These are phyloP conservation scores for Alternaria angustiovoidea DNA, from an alignment of 2,329 filamentous ascomycete species.

Conservation along the genomic window DNA sequence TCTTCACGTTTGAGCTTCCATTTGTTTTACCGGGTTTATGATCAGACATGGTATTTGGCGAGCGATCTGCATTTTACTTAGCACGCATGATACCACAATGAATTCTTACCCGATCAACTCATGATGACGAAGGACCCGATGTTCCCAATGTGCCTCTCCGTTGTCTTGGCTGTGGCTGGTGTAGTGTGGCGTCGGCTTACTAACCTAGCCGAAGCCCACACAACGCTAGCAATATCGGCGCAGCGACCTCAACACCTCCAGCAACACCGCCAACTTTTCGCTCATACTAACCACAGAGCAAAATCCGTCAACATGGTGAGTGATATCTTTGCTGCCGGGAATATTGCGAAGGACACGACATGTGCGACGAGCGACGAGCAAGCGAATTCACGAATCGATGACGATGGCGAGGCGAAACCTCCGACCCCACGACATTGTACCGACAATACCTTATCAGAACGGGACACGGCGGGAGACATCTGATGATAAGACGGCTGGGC, in stretches of 20 bases:
- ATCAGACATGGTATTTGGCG: background rate
- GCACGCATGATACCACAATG: constrained; percentile 43
- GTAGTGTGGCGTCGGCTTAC: constrained; percentile 26
- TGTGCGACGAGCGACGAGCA: constrained; percentile 45
- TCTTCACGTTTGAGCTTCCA: constrained; percentile 5
- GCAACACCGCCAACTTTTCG: constrained; percentile 47
- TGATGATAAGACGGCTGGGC: background rate
- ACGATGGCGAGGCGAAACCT: constrained; percentile 31
- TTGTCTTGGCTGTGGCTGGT: constrained; percentile 23
- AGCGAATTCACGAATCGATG: constrained; percentile 28
- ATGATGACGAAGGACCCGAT: background rate
- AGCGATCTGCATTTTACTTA: constrained; percentile 11
- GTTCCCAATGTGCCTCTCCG: background rate
- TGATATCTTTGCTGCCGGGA: constrained; percentile 9
- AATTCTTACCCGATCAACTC: background rate
- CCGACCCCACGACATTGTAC: constrained; percentile 17
- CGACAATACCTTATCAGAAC: constrained; percentile 1
- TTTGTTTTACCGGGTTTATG: constrained; percentile 6
- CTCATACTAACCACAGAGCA: constrained; percentile 46
- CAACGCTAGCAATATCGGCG: constrained; percentile 37
- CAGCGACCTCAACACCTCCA: constrained; percentile 34
- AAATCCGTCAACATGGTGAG: constrained; percentile 55
- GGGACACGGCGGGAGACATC: background rate
- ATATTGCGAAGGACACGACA: constrained; percentile 15
- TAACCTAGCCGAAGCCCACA: constrained; percentile 46